phyloP scores from a whole-genome alignment of 768 basidiomycete species.

The Russula virescens region DNA sequence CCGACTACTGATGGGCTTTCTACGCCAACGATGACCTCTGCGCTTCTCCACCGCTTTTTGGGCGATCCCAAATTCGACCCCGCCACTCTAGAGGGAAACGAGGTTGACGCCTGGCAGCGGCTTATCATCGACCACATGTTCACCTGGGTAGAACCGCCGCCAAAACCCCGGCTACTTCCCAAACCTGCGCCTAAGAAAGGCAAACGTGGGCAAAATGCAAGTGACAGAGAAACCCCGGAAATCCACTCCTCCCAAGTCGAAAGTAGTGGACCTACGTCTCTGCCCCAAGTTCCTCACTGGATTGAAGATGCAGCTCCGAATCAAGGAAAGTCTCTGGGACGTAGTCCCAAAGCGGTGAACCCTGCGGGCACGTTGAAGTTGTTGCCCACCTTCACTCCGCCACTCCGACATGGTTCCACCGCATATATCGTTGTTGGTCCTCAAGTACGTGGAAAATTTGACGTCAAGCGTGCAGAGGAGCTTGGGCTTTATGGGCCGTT shows the following conservation, averaged over 20 bases:
- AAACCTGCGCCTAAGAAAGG: constrained; percentile 7
- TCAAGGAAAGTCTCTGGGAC: background rate
- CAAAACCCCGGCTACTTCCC: background rate
- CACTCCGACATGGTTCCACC: constrained; percentile 23
- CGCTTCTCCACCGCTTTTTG: constrained; percentile 28
- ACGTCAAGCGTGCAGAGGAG: constrained; percentile 53
- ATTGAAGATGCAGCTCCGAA: background rate
- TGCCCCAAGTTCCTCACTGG: constrained; percentile 22
- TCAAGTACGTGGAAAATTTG: constrained; percentile 58
- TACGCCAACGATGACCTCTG: background rate
- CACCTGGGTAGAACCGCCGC: constrained; percentile 24
- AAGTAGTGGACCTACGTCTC: background rate
- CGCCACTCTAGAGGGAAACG: constrained; percentile 35
- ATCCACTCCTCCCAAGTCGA: background rate
- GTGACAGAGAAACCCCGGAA: background rate
- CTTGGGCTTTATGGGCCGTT: constrained; percentile 62
- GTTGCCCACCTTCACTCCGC: constrained; percentile 5
- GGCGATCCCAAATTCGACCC: constrained; percentile 29
- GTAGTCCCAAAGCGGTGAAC: background rate
- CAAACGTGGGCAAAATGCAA: background rate
- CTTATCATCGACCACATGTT: constrained; percentile 58
- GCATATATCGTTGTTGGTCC: constrained; percentile 43
- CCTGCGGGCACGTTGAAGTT: constrained; percentile 13
- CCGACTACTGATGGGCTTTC: background rate
- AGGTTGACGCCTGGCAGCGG: constrained; percentile 52